A percentile compares a stretch with the other conserved stretches of the same genome.
phyloP scores from a whole-genome alignment of 208 protist genomes.

The Crithidia bombi region DNA sequence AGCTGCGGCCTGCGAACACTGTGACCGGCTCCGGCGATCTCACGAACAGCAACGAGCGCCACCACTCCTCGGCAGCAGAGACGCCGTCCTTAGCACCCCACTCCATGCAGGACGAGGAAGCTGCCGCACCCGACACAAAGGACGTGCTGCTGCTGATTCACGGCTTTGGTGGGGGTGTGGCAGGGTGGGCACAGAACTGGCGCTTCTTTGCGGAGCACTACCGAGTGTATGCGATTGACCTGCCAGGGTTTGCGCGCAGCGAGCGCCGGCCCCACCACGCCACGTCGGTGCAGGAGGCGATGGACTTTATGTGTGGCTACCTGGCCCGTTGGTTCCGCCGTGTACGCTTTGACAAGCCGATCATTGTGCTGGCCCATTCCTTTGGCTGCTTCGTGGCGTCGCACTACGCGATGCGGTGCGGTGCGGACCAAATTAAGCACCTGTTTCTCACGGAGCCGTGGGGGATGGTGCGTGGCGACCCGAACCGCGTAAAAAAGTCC shows the following conservation, averaged over 20 bases:
- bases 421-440: slow-evolving; percentile 29
- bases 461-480: slow-evolving; percentile 49
- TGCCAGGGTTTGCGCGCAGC: slow-evolving; percentile 68
- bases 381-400: slow-evolving; percentile 59
- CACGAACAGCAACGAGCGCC: not conserved
- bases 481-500: slow-evolving; percentile 23
- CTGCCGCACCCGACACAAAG: not conserved
- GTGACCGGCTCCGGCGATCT: not conserved
- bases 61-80: too few species aligned
- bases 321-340: slow-evolving; percentile 47
- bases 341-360: slow-evolving; percentile 38
- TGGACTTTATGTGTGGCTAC: slow-evolving; percentile 45
- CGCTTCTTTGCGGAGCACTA: slow-evolving; percentile 46
- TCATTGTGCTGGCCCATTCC: slow-evolving; percentile 64
- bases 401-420: slow-evolving; percentile 49
- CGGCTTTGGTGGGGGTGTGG: slow-evolving; percentile 70
- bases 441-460: slow-evolving; percentile 63
- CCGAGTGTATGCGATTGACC: slow-evolving; percentile 59
- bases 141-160: slow-evolving; percentile 57
- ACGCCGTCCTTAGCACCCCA: not conserved
- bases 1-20: too few species aligned
- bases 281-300: slow-evolving; percentile 36
- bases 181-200: slow-evolving; percentile 74
- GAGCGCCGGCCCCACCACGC: slow-evolving; percentile 29
- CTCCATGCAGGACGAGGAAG: not conserved